Evolutionary conservation across 1,284 basidiomycete species (phyloP).

Genomic region (Pseudozyma tsukubaensis): DNA sequence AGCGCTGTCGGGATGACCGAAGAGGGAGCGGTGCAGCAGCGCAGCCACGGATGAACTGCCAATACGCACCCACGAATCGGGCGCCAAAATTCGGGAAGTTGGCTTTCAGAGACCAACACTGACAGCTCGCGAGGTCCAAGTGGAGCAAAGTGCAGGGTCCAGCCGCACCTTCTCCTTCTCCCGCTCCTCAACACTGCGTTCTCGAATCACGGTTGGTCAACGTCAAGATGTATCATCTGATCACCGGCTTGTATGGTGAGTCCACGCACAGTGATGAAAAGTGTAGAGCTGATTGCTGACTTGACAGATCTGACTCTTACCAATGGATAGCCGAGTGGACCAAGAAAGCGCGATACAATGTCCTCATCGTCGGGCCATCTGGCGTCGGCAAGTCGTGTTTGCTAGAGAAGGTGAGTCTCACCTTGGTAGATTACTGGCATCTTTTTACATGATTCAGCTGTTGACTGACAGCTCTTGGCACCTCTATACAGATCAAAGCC

Average conservation of each 20-base stretch:
- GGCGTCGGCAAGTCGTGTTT: constrained; percentile 58
- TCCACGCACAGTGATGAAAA: neutral
- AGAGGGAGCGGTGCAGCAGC: neutral
- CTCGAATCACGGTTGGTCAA: neutral
- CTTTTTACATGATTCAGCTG: neutral
- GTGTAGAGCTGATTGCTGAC: neutral
- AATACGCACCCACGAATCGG: constrained; percentile 5
- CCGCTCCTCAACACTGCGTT: neutral
- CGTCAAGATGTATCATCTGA: constrained; percentile 42
- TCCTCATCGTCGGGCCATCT: constrained; percentile 49
- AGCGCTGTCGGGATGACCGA: constrained; percentile 9
- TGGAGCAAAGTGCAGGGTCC: constrained; percentile 16
- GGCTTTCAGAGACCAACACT: constrained; percentile 22
- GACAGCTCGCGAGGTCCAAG: neutral
- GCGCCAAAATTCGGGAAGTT: neutral
- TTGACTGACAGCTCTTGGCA: neutral
- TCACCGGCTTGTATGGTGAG: constrained; percentile 40
- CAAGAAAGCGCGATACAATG: constrained; percentile 49
- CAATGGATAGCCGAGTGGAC: constrained; percentile 41
- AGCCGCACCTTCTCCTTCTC: neutral
- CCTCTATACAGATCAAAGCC: constrained; percentile 20
- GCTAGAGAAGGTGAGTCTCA: constrained; percentile 29
- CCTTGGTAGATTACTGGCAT: neutral
- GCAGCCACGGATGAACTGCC: constrained; percentile 4
- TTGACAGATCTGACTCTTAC: neutral